Conservation (phyloP, 129 eudicot genomes). For the Smallanthus sonchifolius region DNA sequence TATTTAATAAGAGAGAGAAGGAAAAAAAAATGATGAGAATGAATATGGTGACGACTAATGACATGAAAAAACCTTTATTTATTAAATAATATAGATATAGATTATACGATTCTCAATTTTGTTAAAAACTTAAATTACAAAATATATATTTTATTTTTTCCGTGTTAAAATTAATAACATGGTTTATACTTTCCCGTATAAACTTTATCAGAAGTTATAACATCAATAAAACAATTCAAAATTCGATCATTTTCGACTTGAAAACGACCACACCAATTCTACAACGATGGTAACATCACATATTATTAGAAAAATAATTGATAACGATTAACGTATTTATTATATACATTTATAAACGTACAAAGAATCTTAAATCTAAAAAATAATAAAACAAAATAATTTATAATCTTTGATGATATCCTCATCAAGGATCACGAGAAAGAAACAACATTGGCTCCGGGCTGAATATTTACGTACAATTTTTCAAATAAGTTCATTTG, state of each 20-base stretch:
- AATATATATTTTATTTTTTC: not conserved
- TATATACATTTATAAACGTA: not conserved
- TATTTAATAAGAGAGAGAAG: too few species aligned
- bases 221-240: not conserved
- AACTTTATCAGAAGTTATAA: not conserved
- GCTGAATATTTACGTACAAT: not conserved
- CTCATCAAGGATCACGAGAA: not conserved
- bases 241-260: not conserved
- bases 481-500: not conserved
- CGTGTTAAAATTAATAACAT: not conserved
- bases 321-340: not conserved
- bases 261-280: not conserved
- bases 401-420: not conserved
- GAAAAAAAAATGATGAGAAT: too few species aligned
- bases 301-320: not conserved
- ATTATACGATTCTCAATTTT: too few species aligned
- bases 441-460: not conserved
- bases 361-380: not conserved
- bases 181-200: not conserved
- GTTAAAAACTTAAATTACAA: too few species aligned
- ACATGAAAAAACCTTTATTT: too few species aligned
- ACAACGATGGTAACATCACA: not conserved
- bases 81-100: too few species aligned
- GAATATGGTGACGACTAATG: too few species aligned
- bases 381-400: not conserved